Evolutionary conservation across 2,329 filamentous ascomycete genomes (phyloP), one percentile per base, ranked within the genome.

Genomic region (Hymenoscyphus fraxineus): DNA sequence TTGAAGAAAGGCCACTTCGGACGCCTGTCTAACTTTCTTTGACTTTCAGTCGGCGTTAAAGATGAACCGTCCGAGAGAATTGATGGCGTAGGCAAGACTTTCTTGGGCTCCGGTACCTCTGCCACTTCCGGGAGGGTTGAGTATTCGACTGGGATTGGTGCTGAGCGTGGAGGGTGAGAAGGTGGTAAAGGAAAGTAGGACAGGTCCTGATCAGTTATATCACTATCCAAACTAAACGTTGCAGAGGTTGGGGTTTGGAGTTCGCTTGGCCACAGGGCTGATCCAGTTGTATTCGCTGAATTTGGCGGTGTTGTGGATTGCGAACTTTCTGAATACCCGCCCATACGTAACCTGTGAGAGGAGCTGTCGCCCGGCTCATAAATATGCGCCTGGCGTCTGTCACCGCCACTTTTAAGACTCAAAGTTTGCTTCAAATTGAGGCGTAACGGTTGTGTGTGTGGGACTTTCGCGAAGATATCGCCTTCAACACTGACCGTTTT

Each of bases 81-180:
- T 22, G 44, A 51, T 51, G 44, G 44, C 7, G 44, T 19, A 51
- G n/a, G n/a, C 19, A 35, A 10, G 12, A n/a, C n/a, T 31, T 58
- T 35, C 31, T 22, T 19, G 6, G 59, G 35, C 39, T 54, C 60
- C 1, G 13, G 16, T 16, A 38, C 55, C 31, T 38, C 56, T 62
- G 62, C 60, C 56, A 65, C 63, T 60, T 65, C 63, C 27, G 63
- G 63, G 9, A 65, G 63, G 40, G 57, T 16, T 19, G 63, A 62
- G 16, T 56, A 59, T 51, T 65, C 60, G 2, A 44, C 57, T n/a
- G 32, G 44, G 19, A 60, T 13, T 56, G 44, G 31, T 13, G 47
- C 51, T 31, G 63, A 58, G 40, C 60, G 41, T 15, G 41, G n/a
- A 16, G 41, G 15, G n/a, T 51, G n/a, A 9, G n/a, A 19, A 1